These are phyloP conservation scores for Roridomyces roridus DNA, from an alignment of 768 basidiomycete species.

Conservation along the genomic window DNA sequence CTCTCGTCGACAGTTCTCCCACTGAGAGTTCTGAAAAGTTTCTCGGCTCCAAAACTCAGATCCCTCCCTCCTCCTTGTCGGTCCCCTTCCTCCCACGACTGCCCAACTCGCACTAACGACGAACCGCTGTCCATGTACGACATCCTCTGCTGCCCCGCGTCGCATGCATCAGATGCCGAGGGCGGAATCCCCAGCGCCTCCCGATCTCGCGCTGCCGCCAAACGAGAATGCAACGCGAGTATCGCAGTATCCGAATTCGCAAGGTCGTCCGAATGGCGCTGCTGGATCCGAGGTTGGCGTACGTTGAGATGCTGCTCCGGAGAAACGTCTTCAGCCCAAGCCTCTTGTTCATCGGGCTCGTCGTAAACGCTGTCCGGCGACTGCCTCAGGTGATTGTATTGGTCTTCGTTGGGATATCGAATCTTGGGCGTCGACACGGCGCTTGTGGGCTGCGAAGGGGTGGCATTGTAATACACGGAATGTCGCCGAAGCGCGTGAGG, in stretches of 20 bases:
- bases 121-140: conserved; percentile 53
- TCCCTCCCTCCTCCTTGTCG: conserved; percentile 21
- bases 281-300: neutral
- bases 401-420: neutral
- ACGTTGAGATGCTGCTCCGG: neutral
- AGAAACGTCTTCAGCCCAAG: neutral
- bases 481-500: conserved; percentile 34
- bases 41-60: conserved; percentile 55
- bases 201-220: conserved; percentile 51
- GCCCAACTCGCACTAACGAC: conserved; percentile 47
- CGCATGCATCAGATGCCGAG: conserved; percentile 45
- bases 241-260: conserved; percentile 27
- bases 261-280: conserved; percentile 29
- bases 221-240: conserved; percentile 30
- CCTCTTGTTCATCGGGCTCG: conserved; percentile 14
- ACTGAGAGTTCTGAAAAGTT: conserved; percentile 49
- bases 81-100: conserved; percentile 45
- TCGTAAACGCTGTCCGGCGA: conserved; percentile 25
- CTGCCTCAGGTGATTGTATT: conserved; percentile 2
- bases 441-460: conserved; percentile 6
- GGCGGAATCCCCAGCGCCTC: conserved; percentile 59
- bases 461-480: conserved; percentile 33
- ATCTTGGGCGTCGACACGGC: neutral
- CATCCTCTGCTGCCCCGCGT: conserved; percentile 24
- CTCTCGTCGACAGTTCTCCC: conserved; percentile 26